Evolutionary conservation across 2,329 filamentous ascomycete species (phyloP), one percentile per base, ranked within the genome.

Genomic region (Monosporascus ibericus): DNA sequence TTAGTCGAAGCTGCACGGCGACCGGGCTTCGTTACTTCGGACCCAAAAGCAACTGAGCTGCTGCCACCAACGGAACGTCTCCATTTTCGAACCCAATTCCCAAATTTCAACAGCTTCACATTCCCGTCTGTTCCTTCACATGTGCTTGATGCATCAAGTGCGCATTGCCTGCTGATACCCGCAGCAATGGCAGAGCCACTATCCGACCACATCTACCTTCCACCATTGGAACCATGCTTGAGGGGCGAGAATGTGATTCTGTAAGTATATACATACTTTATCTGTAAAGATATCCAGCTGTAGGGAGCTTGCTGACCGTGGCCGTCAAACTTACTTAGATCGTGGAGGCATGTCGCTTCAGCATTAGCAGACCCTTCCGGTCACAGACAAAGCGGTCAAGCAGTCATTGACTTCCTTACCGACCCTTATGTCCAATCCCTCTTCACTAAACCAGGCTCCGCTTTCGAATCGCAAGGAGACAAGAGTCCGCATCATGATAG

Each of bases 181-280:
- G 74, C 70, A 75, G 76, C 72, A 75, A 91, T 90, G 87, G 86
- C 84, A 62, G 65, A 67, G 75, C 79, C 85, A 72, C 75, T 82
- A 67, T 79, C 82, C 65, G 85, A 87, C 73, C 75, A 77, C 66
- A 77, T 81, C 69, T 94, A 92, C 74, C 88, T 95, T 65, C 90
- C 92, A 66, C 84, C 90, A 66, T 79, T 96, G 71, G 87, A 90
- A 72, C 85, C 88, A 68, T 95, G 90, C 74, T 80, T 97, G 65
- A 86, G 82, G 63, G 89, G 90, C 73, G 85, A 92, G 70, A 81
- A 82, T 65, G 80, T 87, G 67, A 78, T 96, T 65, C 80, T 96
- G 88, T 95, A 79, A 69, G 85, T 78, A 56, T 44, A 47, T 37
- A 42, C 47, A 34, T 49, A 48, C 48, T 53, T 40, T 52, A 52